Percentiles rank a stretch among this genome's conserved stretches.
Conservation (phyloP, 768 basidiomycete genomes). For the Termitomyces sp. region DNA sequence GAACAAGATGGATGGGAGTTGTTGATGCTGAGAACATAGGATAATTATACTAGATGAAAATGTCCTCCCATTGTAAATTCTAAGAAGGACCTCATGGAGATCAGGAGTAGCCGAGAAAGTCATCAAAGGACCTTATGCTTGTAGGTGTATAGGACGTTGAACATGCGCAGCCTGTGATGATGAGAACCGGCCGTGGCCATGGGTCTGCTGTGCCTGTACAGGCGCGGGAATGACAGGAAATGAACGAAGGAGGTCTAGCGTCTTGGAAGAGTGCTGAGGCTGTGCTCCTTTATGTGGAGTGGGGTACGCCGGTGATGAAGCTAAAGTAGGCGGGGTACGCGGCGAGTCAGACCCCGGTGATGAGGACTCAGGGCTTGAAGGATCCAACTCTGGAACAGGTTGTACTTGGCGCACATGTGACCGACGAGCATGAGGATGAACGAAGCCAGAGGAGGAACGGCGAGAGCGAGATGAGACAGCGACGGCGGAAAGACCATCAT, state of each 20-base stretch:
- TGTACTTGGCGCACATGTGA: not conserved
- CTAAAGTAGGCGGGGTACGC: slow-evolving; percentile 19
- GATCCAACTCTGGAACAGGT: slow-evolving; percentile 37
- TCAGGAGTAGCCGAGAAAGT: not conserved
- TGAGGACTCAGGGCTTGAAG: slow-evolving; percentile 33
- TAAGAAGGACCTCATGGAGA: not conserved
- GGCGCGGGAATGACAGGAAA: slow-evolving; percentile 40
- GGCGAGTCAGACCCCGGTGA: slow-evolving; percentile 22
- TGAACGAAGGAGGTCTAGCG: slow-evolving; percentile 38
- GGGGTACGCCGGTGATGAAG: slow-evolving; percentile 18
- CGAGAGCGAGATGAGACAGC: slow-evolving; percentile 17
- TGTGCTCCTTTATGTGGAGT: slow-evolving; percentile 12
- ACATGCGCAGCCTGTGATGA: slow-evolving; percentile 13
- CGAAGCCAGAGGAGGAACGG: slow-evolving; percentile 17
- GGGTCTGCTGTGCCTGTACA: slow-evolving; percentile 13
- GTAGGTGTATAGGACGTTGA: slow-evolving; percentile 8
- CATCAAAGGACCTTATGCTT: not conserved
- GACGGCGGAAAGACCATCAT: slow-evolving; percentile 31
- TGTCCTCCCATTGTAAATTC: slow-evolving; percentile 6
- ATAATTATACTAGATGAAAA: slow-evolving; percentile 2
- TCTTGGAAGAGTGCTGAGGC: slow-evolving; percentile 24
- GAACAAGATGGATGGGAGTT: not conserved
- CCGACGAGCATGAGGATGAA: slow-evolving; percentile 11
- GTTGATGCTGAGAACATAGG: slow-evolving; percentile 12
- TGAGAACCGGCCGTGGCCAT: slow-evolving; percentile 9